Base-by-base conservation (phyloP, 2,329 filamentous ascomycete species). In the Cladosporium oxysporum region DNA sequence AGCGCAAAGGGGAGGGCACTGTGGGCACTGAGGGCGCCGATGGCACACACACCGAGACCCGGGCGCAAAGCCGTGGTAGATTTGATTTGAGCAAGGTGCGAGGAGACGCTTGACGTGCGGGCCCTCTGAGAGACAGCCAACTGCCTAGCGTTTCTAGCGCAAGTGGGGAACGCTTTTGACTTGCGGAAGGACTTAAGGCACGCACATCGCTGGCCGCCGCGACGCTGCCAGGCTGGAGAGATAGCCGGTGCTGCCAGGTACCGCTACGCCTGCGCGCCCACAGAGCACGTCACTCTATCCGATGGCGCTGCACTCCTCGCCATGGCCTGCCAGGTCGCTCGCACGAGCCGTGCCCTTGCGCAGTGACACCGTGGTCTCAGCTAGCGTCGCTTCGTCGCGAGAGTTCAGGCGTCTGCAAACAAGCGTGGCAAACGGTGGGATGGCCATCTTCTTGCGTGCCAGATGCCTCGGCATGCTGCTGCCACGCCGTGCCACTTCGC, bases 61-160 rank as follows among this genome's bases (percentile, higher is more conserved):
- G 59, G 59, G 59, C 59, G 47, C 59, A 49, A 41, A 55, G 31
- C 41, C 44, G 59, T 31, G 44, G 47, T 26, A 8, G 59, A 52
- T 50, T 62, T 62, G 59, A 62, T 62, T 62, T 52, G 59, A 41
- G 41, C 58, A 49, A 31, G 58, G 58, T 60, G 58, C 23, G 58
- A 47, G 44, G 37, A 33, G 47, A 55, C 52, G 52, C 52, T 55
- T 55, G 52, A 55, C 52, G 60, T 53, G 33, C 44, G 47, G 47
- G 60, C 60, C 37, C 37, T 44, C 7, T 26, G 33, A 26, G 33
- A 63, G 35, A 41, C 61, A 63, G 35, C 29, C 61, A 63, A 57
- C 49, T 63, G 61, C 61, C 61, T 63, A 63, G 61, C 61, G 29
- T 47, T 49, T 23, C 58, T 61, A 61, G 58, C 55, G 55, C 55